Evolutionary conservation across 2,329 filamentous ascomycete species (phyloP).

Genomic region (Hymenoscyphus repandus): DNA sequence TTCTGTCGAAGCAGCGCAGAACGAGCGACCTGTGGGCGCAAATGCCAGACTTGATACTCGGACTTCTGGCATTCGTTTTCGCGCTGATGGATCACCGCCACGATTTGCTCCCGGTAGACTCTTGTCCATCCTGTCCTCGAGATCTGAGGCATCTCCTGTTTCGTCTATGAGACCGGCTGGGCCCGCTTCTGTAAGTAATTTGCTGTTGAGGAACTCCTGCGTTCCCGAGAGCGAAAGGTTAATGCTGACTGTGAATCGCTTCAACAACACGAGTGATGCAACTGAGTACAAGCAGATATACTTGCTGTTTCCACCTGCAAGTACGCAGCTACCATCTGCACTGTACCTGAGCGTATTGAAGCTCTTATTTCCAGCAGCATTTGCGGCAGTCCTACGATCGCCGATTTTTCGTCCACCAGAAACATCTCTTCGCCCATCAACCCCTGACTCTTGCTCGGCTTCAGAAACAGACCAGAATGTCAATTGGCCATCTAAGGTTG

Average conservation of each 20-base stretch:
- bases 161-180: conserved; percentile 81
- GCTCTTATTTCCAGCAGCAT: conserved; percentile 81
- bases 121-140: conserved; percentile 75
- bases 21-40: conserved; percentile 80
- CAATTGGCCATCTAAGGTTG: conserved; percentile 87
- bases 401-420: conserved; percentile 86
- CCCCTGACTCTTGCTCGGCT: conserved; percentile 75
- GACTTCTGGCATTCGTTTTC: conserved; percentile 74
- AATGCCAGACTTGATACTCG: conserved; percentile 82
- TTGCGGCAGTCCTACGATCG: conserved; percentile 87
- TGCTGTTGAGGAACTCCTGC: conserved; percentile 94
- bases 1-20: conserved; percentile 93
- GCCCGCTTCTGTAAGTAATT: conserved; percentile 83
- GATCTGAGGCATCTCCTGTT: conserved; percentile 80
- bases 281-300: conserved; percentile 98
- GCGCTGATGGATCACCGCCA: conserved; percentile 72
- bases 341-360: conserved; percentile 88
- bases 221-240: conserved; percentile 96
- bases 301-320: conserved; percentile 95
- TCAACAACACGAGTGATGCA: conserved; percentile 81
- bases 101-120: conserved; percentile 81
- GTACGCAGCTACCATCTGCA: conserved; percentile 81
- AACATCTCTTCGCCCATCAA: conserved; percentile 87
- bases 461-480: conserved; percentile 93
- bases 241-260: conserved; percentile 92